Conservation (phyloP, 495 filamentous ascomycete species). For the Amniculicola lignicola region DNA sequence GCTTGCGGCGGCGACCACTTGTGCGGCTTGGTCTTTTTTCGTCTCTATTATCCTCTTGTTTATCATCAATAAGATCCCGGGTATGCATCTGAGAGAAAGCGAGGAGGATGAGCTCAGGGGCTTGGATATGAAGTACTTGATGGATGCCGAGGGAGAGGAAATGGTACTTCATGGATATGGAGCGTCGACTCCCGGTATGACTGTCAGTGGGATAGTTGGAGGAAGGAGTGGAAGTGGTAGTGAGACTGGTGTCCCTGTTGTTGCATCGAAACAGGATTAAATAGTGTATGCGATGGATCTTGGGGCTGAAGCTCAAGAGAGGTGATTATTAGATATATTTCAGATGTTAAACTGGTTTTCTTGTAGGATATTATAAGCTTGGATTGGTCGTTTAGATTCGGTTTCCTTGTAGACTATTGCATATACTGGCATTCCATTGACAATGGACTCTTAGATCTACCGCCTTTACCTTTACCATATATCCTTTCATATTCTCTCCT, state of each 20-base stretch:
- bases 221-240: constrained; percentile 9
- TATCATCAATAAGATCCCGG: constrained; percentile 35
- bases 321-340: no score
- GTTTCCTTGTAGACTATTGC: no score
- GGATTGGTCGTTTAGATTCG: no score
- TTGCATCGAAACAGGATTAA: constrained; percentile 13
- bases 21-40: constrained; percentile 30
- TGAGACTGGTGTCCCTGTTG: constrained; percentile 6
- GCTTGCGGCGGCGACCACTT: constrained; percentile 30
- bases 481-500: no score
- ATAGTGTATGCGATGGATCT: no score
- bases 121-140: constrained; percentile 32
- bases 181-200: constrained; percentile 1
- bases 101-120: constrained; percentile 37
- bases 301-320: no score
- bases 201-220: neutral
- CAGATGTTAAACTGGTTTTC: no score
- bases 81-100: constrained; percentile 27
- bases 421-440: no score
- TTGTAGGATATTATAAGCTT: no score
- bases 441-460: no score
- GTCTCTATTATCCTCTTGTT: constrained; percentile 27
- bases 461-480: no score
- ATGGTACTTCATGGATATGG: constrained; percentile 13
- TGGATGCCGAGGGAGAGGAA: constrained; percentile 16